Conservation (phyloP, 192 early-diverging fungal genomes). For the Linderina pennispora region DNA sequence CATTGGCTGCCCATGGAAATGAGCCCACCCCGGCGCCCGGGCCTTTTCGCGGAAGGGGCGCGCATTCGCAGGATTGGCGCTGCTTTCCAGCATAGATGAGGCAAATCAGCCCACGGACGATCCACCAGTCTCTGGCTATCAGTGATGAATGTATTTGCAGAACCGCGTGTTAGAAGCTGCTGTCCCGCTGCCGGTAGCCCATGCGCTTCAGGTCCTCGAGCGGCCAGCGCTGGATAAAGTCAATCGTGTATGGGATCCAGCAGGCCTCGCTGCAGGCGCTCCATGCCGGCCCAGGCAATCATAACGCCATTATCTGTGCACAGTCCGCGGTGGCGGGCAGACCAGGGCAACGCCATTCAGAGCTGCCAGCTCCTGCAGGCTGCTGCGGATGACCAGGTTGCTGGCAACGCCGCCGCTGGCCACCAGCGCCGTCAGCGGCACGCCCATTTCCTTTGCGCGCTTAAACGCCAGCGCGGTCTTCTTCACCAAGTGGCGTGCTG, state of each 20-base stretch:
- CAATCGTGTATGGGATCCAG: constrained; percentile 65
- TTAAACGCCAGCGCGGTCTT: constrained; percentile 56
- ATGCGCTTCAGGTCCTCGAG: constrained; percentile 50
- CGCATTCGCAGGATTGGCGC: no score
- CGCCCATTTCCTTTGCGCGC: constrained; percentile 24
- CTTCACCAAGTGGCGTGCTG: constrained; percentile 54
- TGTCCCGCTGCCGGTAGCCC: constrained; percentile 9
- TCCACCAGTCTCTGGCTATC: no score
- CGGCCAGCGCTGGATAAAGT: constrained; percentile 71
- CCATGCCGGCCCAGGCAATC: constrained; percentile 81
- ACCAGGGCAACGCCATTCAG: constrained; percentile 49
- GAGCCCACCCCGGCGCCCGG: no score
- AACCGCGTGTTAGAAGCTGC: constrained; percentile 23
- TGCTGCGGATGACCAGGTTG: constrained; percentile 52
- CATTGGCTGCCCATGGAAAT: no score
- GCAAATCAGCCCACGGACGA: no score
- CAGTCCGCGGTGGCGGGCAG: constrained; percentile 66
- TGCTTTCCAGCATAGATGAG: no score
- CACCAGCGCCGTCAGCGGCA: constrained; percentile 49
- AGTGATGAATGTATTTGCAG: no score
- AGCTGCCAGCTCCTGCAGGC: constrained; percentile 35
- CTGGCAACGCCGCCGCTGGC: constrained; percentile 77
- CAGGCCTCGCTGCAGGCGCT: constrained; percentile 57
- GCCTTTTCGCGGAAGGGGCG: no score
- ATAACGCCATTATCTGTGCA: constrained; percentile 83